phyloP scores from a whole-genome alignment of 352 stramenopile species.

The Phytophthora hibernalis region DNA sequence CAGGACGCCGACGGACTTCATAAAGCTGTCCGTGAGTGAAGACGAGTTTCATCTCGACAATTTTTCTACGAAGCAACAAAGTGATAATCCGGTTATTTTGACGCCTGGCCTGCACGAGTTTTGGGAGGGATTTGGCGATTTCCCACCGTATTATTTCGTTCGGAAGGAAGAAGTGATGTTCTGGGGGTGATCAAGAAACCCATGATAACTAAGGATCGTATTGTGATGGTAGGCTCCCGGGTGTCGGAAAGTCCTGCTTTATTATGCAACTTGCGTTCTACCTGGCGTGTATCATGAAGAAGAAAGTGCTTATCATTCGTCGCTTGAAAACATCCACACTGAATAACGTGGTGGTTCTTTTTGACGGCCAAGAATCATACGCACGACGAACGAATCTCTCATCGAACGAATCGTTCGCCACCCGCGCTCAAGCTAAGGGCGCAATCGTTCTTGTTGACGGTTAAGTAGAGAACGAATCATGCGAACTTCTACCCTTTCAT shows the following conservation, averaged over 20 bases:
- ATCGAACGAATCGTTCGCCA: no score
- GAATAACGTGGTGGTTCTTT: no score
- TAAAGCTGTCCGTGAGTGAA: constrained; percentile 3
- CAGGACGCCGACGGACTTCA: not conserved
- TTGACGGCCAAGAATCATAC: no score
- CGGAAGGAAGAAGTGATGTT: constrained; percentile 17
- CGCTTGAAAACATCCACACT: constrained; percentile 8
- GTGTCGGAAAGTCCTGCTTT: constrained; percentile 2
- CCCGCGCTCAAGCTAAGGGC: no score
- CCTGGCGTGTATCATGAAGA: not conserved
- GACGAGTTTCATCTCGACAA: constrained; percentile 16
- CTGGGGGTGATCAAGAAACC: constrained; percentile 12
- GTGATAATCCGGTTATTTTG: no score
- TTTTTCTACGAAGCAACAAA: not conserved
- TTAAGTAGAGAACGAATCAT: no score
- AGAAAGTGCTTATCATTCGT: constrained; percentile 12
- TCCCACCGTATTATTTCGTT: constrained; percentile 16
- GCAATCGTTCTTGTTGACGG: no score
- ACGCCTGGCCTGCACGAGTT: constrained; percentile 22
- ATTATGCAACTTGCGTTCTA: not conserved
- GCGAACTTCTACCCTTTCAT: no score
- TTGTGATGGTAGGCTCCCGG: constrained; percentile 6
- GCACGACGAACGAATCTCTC: no score
- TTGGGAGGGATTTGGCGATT: constrained; percentile 15
- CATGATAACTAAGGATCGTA: not conserved